These are phyloP conservation scores for Claviceps paspali DNA, from an alignment of 2,329 filamentous ascomycete genomes.

Conservation along the genomic window DNA sequence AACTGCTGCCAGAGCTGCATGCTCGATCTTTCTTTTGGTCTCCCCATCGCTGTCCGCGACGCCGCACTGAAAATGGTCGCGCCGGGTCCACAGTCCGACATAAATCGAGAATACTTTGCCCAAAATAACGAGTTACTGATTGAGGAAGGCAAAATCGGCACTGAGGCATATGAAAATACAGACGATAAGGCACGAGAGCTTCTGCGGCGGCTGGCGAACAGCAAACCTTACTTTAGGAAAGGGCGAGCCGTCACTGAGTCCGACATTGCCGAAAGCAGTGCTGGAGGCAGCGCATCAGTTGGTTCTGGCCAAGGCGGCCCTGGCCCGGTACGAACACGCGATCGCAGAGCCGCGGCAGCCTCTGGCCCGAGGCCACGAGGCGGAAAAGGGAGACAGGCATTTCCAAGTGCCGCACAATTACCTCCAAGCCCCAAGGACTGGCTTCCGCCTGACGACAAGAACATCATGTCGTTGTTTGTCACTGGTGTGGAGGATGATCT, in stretches of 20 bases:
- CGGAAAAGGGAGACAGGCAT: slow-evolving; percentile 34
- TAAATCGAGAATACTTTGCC: slow-evolving; percentile 95
- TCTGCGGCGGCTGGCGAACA: slow-evolving; percentile 68
- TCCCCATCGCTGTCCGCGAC: slow-evolving; percentile 89
- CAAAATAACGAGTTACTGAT: slow-evolving; percentile 95
- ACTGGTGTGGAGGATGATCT: slow-evolving; percentile 94
- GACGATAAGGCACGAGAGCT: slow-evolving; percentile 93
- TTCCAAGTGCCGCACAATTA: slow-evolving; percentile 56
- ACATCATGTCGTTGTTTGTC: slow-evolving; percentile 84
- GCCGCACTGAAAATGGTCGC: slow-evolving; percentile 96
- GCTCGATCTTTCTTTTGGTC: slow-evolving; percentile 89
- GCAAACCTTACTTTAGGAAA: slow-evolving; percentile 90
- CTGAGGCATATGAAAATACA: slow-evolving; percentile 90
- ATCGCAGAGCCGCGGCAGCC: slow-evolving; percentile 37
- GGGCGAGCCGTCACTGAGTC: slow-evolving; percentile 56
- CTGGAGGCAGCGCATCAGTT: slow-evolving; percentile 31
- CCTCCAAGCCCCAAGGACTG: slow-evolving; percentile 78
- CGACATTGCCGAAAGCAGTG: slow-evolving; percentile 19
- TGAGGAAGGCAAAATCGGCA: slow-evolving; percentile 71
- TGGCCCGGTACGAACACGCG: slow-evolving; percentile 67
- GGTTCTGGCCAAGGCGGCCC: slow-evolving; percentile 46
- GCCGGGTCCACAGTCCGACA: slow-evolving; percentile 76
- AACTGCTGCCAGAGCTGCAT: slow-evolving; percentile 99
- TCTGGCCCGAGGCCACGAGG: slow-evolving; percentile 32
- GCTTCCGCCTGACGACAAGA: slow-evolving; percentile 65